Evolutionary conservation across 163 green algal species (phyloP).

Genomic region (Coccomyxa subellipsoidea): DNA sequence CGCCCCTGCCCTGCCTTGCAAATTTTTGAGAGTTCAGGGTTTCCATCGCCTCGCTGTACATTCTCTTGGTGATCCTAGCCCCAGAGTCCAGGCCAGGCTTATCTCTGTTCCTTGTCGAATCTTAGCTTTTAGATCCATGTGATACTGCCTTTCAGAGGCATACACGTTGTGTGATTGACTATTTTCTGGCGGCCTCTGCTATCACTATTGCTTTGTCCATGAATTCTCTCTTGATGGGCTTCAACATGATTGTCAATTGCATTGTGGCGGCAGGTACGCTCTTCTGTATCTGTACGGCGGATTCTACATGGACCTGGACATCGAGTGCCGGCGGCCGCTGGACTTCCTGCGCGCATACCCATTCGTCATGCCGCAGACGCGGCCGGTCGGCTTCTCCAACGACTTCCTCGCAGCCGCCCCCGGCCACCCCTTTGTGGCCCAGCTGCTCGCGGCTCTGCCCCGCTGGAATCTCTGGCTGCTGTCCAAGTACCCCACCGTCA

Average conservation of each 20-base stretch:
- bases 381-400: slow-evolving; percentile 57
- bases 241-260: too few relatives aligned
- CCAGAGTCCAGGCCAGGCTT: too few relatives aligned
- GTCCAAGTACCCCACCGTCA: slow-evolving; percentile 65
- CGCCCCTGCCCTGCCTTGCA: too few relatives aligned
- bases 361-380: slow-evolving; percentile 46
- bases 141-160: too few relatives aligned
- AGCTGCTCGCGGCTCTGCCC: slow-evolving; percentile 23
- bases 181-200: too few relatives aligned
- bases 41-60: neutral
- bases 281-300: slow-evolving; percentile 58
- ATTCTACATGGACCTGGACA: slow-evolving; percentile 67
- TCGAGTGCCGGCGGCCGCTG: slow-evolving; percentile 36
- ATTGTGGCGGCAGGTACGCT: slow-evolving; percentile 28
- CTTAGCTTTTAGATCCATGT: too few relatives aligned
- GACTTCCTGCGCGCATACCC: slow-evolving; percentile 33
- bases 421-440: slow-evolving; percentile 34
- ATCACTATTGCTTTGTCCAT: too few relatives aligned
- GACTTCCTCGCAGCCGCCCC: slow-evolving; percentile 46
- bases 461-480: slow-evolving; percentile 42
- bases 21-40: too few relatives aligned
- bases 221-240: too few relatives aligned
- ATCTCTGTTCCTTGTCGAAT: too few relatives aligned
- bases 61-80: too few relatives aligned
- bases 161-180: too few relatives aligned